Conservation (phyloP, 352 stramenopile genomes). For the Phytophthora palmivora region DNA sequence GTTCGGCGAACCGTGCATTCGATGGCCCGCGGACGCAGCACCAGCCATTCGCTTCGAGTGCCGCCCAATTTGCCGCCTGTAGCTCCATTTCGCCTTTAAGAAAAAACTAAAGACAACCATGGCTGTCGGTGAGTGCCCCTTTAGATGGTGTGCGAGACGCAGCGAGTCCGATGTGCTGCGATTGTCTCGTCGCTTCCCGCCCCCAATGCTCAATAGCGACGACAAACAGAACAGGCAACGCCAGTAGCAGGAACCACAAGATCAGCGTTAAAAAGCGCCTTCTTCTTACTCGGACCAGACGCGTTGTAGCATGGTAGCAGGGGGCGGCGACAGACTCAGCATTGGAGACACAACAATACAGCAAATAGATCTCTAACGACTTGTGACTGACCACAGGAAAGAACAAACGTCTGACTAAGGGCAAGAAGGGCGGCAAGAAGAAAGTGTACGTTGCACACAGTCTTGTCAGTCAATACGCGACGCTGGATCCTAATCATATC, state of each 20-base stretch:
- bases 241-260: constrained; percentile 21
- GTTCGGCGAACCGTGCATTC: constrained; percentile 29
- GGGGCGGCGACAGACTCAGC: constrained; percentile 2
- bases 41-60: constrained; percentile 63
- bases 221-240: constrained; percentile 29
- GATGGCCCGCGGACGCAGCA: constrained; percentile 46
- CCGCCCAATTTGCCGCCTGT: constrained; percentile 22
- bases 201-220: constrained; percentile 6
- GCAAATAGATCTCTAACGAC: constrained; percentile 29
- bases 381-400: constrained; percentile 65
- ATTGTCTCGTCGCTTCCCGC: constrained; percentile 20
- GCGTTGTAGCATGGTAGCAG: constrained; percentile 1
- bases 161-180: constrained; percentile 14
- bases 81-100: constrained; percentile 90
- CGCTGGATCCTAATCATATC: constrained; percentile 18
- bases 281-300: constrained; percentile 2
- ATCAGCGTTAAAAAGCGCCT: constrained; percentile 19
- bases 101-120: constrained; percentile 90
- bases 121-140: constrained; percentile 79
- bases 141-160: background rate
- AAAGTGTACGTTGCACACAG: constrained; percentile 78
- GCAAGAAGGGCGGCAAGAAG: constrained; percentile 94
- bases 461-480: background rate
- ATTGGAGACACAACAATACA: too few relatives aligned
- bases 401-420: constrained; percentile 93